Percentiles rank a stretch among this genome's conserved stretches.
Evolutionary conservation across 352 stramenopile species (phyloP).

Genomic region (Pythium guiyangense): DNA sequence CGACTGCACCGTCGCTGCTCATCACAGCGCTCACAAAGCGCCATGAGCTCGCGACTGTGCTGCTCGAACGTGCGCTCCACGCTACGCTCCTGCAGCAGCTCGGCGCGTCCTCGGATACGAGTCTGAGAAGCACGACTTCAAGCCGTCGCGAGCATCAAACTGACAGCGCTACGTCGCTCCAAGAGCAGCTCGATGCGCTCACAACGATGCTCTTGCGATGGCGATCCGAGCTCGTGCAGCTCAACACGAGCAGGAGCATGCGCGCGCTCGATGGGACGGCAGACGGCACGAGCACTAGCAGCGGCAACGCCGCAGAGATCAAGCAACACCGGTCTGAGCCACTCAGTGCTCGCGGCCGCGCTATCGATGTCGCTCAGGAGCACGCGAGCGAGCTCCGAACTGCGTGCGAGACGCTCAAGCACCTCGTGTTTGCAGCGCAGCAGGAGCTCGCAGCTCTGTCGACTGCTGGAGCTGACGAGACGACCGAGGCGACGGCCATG

Average conservation of each 20-base stretch:
- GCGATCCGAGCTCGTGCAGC: background rate
- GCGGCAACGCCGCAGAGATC: slow-evolving; percentile 3
- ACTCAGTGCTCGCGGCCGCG: no score
- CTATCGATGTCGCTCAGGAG: background rate
- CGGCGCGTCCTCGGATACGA: background rate
- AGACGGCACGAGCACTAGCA: background rate
- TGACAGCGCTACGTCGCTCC: background rate
- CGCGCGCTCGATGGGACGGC: background rate
- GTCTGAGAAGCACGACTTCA: background rate
- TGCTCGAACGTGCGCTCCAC: slow-evolving; percentile 34
- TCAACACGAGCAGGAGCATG: slow-evolving; percentile 1
- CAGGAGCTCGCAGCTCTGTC: slow-evolving; percentile 20
- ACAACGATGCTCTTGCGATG: background rate
- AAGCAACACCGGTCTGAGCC: no score
- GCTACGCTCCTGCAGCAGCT: slow-evolving; percentile 13
- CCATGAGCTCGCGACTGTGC: slow-evolving; percentile 24
- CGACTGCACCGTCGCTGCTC: slow-evolving; percentile 45
- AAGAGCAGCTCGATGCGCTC: background rate
- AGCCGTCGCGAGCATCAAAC: background rate
- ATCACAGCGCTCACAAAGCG: slow-evolving; percentile 49
- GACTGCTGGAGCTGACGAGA: background rate
- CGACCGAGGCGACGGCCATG: background rate
- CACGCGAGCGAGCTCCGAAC: slow-evolving; percentile 34
- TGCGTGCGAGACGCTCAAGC: slow-evolving; percentile 45
- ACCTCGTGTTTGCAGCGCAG: slow-evolving; percentile 37